Conservation (phyloP, 2,329 filamentous ascomycete genomes). For the Colletotrichum eleusines region DNA sequence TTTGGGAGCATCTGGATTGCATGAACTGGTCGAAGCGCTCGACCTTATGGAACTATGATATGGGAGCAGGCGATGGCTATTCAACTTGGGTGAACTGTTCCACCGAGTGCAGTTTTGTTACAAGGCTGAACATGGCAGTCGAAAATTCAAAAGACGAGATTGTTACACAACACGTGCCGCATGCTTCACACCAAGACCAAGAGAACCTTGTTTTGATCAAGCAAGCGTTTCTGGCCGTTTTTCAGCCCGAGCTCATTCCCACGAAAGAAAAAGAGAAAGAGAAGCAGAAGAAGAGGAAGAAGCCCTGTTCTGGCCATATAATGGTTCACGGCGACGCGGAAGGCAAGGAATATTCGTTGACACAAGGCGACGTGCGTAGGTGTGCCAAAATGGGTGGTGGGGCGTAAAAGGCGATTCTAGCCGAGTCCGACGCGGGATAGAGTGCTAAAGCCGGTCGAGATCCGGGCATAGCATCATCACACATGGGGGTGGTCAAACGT, state of each 20-base stretch:
- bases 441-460: constrained; percentile 7
- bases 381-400: not conserved
- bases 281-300: too few species aligned
- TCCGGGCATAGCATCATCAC: not conserved
- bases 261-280: too few species aligned
- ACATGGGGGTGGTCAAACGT: not conserved
- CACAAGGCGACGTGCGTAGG: not conserved
- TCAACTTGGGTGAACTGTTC: constrained; percentile 14
- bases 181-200: not conserved
- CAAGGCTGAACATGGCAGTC: constrained; percentile 21
- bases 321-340: not conserved
- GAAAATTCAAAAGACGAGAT: constrained; percentile 24
- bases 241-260: not conserved
- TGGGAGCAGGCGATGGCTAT: constrained; percentile 27
- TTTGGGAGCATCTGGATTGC: constrained; percentile 31
- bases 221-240: not conserved
- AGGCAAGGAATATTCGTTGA: not conserved
- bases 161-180: constrained; percentile 5
- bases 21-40: constrained; percentile 46
- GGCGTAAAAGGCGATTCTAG: constrained; percentile 10
- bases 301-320: not conserved
- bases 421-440: constrained; percentile 1
- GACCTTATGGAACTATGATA: constrained; percentile 45
- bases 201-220: not conserved
- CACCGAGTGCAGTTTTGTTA: not conserved